Percentiles rank a stretch among this genome's conserved stretches.
Conservation (phyloP, 306 rosid species). For the Casuarina glauca region DNA sequence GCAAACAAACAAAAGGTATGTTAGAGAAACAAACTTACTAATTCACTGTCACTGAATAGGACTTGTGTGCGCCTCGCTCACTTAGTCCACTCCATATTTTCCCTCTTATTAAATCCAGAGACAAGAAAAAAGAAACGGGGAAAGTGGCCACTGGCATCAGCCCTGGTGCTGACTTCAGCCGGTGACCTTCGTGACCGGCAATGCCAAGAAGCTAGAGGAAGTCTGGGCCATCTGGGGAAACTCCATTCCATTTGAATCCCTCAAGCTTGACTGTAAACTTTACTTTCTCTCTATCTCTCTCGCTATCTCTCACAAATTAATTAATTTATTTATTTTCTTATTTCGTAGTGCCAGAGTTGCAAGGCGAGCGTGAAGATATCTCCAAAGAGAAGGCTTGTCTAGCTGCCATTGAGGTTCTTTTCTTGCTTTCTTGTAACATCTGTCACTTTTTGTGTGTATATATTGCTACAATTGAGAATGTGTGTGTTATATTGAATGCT, state of each 20-base stretch:
- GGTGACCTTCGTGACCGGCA: constrained; percentile 94
- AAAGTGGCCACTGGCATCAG: constrained; percentile 55
- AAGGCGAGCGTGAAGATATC: constrained; percentile 95
- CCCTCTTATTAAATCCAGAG: not conserved
- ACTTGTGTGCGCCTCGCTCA: too few species aligned
- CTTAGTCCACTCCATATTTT: not conserved
- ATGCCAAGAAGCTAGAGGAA: constrained; percentile 98
- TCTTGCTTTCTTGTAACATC: constrained; percentile 1
- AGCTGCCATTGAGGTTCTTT: constrained; percentile 79
- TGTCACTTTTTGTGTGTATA: not conserved
- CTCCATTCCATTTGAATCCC: constrained; percentile 80
- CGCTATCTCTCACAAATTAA: too few species aligned
- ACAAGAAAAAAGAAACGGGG: not conserved
- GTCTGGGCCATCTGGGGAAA: constrained; percentile 88
- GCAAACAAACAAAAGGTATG: not conserved
- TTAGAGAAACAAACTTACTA: constrained; percentile 45
- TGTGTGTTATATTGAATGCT: constrained; percentile 5
- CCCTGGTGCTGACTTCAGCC: constrained; percentile 72
- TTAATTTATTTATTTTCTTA: not conserved
- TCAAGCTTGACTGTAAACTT: constrained; percentile 75
- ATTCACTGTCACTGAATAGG: constrained; percentile 57
- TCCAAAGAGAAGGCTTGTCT: constrained; percentile 93
- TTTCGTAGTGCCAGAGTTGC: constrained; percentile 85
- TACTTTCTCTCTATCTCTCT: constrained; percentile 3
- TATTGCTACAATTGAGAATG: not conserved